Conservation (phyloP, 495 filamentous ascomycete genomes). For the Beverwykella pulmonaria region DNA sequence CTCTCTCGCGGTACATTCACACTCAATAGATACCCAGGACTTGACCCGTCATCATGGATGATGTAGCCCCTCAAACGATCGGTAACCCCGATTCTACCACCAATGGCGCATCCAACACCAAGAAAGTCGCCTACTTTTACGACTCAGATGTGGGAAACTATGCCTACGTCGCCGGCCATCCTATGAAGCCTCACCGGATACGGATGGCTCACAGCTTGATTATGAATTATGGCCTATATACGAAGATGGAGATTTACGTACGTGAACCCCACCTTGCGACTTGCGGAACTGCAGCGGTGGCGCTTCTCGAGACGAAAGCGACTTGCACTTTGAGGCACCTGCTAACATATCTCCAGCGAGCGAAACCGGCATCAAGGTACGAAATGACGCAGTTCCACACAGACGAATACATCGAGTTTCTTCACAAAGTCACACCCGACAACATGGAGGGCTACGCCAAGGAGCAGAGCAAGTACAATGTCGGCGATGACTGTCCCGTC, state of each 20-base stretch:
- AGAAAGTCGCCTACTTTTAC: constrained; percentile 94
- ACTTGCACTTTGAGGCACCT: neutral
- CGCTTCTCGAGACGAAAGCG: neutral
- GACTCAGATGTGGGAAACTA: constrained; percentile 97
- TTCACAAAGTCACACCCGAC: constrained; percentile 93
- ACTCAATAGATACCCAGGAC: neutral
- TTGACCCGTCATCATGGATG: neutral
- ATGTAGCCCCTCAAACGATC: neutral
- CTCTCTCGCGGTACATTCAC: neutral
- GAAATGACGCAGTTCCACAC: constrained; percentile 99
- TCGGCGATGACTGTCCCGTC: constrained; percentile 96
- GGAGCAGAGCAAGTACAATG: constrained; percentile 96
- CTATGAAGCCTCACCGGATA: constrained; percentile 99
- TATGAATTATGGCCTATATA: constrained; percentile 98
- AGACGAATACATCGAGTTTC: constrained; percentile 98
- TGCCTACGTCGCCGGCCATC: constrained; percentile 96
- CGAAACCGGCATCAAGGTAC: constrained; percentile 91
- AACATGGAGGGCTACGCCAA: constrained; percentile 95
- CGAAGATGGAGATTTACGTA: constrained; percentile 99
- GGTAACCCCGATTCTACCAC: constrained; percentile 3
- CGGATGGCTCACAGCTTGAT: constrained; percentile 94
- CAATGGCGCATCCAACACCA: constrained; percentile 43
- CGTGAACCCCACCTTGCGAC: constrained; percentile 44
- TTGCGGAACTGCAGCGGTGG: neutral
- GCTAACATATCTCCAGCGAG: constrained; percentile 63